Conservation (phyloP, 2,329 filamentous ascomycete species). For the Dichotomopilus funicola region DNA sequence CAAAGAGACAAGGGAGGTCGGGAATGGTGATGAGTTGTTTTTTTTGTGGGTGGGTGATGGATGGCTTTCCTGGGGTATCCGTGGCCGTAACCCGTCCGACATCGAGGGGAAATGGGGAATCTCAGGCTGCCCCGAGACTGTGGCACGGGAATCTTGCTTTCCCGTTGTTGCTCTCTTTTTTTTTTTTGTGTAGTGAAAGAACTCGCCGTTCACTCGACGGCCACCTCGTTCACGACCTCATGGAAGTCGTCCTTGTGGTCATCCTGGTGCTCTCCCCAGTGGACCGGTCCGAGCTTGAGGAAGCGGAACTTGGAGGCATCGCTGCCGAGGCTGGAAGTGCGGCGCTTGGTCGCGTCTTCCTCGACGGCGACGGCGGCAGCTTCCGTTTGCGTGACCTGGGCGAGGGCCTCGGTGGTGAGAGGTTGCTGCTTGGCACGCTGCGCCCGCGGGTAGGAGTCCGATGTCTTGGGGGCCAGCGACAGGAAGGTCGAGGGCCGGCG, state of each 20-base stretch:
- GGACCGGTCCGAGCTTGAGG: slow-evolving; percentile 58
- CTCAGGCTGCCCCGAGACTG: too few species aligned
- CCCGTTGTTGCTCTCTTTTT: too few species aligned
- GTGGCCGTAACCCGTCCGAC: too few species aligned
- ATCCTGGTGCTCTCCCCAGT: slow-evolving; percentile 55
- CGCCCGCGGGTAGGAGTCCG: slow-evolving; percentile 47
- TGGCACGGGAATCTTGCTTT: too few species aligned
- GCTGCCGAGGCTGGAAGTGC: slow-evolving; percentile 50
- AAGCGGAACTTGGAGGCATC: slow-evolving; percentile 41
- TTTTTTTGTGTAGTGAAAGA: too few species aligned
- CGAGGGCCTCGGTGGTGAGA: slow-evolving; percentile 27
- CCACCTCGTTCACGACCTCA: slow-evolving; percentile 39
- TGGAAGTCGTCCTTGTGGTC: slow-evolving; percentile 52
- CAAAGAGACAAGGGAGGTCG: too few species aligned
- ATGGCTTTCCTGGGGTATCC: too few species aligned
- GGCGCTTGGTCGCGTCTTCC: slow-evolving; percentile 31
- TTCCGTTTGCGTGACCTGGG: slow-evolving; percentile 15
- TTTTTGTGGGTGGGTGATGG: too few species aligned
- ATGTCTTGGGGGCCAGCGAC: slow-evolving; percentile 52
- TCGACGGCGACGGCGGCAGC: slow-evolving; percentile 16
- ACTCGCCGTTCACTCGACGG: neutral
- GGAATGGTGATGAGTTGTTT: too few species aligned
- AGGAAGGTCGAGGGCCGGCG: slow-evolving; percentile 42
- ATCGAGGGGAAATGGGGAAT: too few species aligned
- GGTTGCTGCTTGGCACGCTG: slow-evolving; percentile 26